Evolutionary conservation across 306 rosid genomes (phyloP), one percentile per base, ranked within the genome.

Genomic region (Medicago ruthenica): DNA sequence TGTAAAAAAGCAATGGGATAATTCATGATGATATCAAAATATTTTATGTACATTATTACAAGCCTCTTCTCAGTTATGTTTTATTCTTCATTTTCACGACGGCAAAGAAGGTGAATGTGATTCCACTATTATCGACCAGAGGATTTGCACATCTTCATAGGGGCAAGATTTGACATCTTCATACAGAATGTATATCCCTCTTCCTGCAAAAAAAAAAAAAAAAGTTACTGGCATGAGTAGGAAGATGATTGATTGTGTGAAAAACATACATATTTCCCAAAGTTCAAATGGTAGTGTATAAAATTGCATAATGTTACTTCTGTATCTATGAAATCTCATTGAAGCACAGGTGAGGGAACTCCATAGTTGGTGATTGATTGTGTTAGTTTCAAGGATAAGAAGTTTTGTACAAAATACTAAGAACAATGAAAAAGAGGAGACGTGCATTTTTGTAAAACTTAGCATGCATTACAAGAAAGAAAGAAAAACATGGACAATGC

Each of bases 131-230:
- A 93, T 93, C 12, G 98, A 93, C 98, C 98, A 93, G 13, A 93
- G 87, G 59, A 91, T 88, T 15, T 93, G 98, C 58, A 93, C 98
- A 58, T 89, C 97, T 85, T 93, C 96, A 40, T 81, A 85, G 27
- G 93, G 96, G 85, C 97, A 93, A 47, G 97, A 91, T 57, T 88
- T 87, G 21, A 93, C 97, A 87, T 93, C 98, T 84, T 93, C 97
- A 6, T 93, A 91, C 44, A 89, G 81, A 86, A 93, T 93, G 83
- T 93, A 93, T 70, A 91, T 84, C 59, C 96, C 97, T 87, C 96
- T 89, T 80, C 93, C 96, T 93, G 90, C 64, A 58, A 42, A 71
- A 61, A 7, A 1, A 34, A 61, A 1, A 61, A 17, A 48, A 15
- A 24, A 24, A 24, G 27, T 16, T 2, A 53, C 17, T 10, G 3